Base-by-base conservation (phyloP, 345 rosid genomes). In the Ceriops tagal region DNA sequence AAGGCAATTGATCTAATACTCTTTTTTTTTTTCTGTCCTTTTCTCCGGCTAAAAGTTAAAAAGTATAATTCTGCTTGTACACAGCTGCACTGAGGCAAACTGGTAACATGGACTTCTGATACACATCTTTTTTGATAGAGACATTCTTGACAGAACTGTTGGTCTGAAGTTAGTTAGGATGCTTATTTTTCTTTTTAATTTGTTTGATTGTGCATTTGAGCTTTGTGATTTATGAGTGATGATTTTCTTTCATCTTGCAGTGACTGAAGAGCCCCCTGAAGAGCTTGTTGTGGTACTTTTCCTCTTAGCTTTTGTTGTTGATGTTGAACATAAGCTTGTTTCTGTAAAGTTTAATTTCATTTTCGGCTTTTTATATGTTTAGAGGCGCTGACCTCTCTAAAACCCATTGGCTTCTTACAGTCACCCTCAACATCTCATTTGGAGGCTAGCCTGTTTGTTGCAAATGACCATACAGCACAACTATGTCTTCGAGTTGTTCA, bases 391-490 rank as follows among this genome's bases (percentile, higher is more conserved):
- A 53, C 35, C 69, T 71, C 28, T 69, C 59, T 71, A 64, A 30
- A 53, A 62, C 43, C 58, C 70, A 6, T 73, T 61, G 20, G 39
- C 65, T 77, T 64, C 32, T 53, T 65, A 35, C 83, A 95, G 99
- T 83, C 78, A 65, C 97, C 96, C 27, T 81, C 97, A 72, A 92
- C 99, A 67, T 90, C 97, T 51, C 97, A 95, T 84, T 76, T 92
- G 76, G 99, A 88, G 82, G 93, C 99, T 73, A 86, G 97, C 71
- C 96, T 86, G 79, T 90, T 90, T 83, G 96, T 86, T 77, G 82
- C 81, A 75, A 88, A 86, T 66, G 89, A 90, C 80, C 99, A 86
- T 73, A 88, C 92, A 68, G 92, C 97, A 67, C 97, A 95, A 72
- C 73, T 92, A 65, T 92, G 99, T 83, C 96, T 92, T 71, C 96